Conservation (phyloP, 495 filamentous ascomycete species). For the Penicillium roqueforti region DNA sequence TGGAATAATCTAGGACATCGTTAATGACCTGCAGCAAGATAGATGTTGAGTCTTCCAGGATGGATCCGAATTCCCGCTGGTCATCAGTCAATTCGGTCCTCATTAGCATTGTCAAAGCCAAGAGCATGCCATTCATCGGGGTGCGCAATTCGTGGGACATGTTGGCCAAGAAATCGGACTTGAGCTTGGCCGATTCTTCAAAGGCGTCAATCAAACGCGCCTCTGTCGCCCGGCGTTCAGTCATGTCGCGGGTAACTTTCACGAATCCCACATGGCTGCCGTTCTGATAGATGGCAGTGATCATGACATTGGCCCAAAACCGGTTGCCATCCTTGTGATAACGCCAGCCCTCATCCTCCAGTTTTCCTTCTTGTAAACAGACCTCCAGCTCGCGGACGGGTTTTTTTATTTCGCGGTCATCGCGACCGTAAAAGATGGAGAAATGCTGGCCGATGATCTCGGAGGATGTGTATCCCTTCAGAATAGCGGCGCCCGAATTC, state of each 20-base stretch:
- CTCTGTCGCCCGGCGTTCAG: slow-evolving; percentile 57
- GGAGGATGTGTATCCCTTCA: slow-evolving; percentile 54
- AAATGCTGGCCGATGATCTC: slow-evolving; percentile 64
- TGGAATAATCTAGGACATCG: slow-evolving; percentile 84
- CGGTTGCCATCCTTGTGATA: slow-evolving; percentile 57
- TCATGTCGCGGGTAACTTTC: slow-evolving; percentile 63
- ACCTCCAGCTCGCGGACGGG: slow-evolving; percentile 53
- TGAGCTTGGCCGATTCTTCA: slow-evolving; percentile 61
- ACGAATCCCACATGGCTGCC: slow-evolving; percentile 58
- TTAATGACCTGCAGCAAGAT: slow-evolving; percentile 84
- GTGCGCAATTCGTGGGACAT: slow-evolving; percentile 93
- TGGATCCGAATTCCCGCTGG: slow-evolving; percentile 70
- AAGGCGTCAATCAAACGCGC: slow-evolving; percentile 55
- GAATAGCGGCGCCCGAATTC: slow-evolving; percentile 56
- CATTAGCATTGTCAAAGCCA: slow-evolving; percentile 65
- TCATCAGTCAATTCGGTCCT: slow-evolving; percentile 63
- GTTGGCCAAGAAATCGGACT: slow-evolving; percentile 67
- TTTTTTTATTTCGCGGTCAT: slow-evolving; percentile 51
- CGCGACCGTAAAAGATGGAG: slow-evolving; percentile 55
- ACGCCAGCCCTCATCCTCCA: slow-evolving; percentile 65
- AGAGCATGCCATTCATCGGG: slow-evolving; percentile 70
- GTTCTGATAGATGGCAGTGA: slow-evolving; percentile 56
- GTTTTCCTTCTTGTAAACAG: slow-evolving; percentile 55
- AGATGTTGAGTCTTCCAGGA: slow-evolving; percentile 76
- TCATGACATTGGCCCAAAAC: slow-evolving; percentile 67